Evolutionary conservation across 2,329 filamentous ascomycete species (phyloP), one percentile per base, ranked within the genome.

Genomic region (Hypoxylon sp.): DNA sequence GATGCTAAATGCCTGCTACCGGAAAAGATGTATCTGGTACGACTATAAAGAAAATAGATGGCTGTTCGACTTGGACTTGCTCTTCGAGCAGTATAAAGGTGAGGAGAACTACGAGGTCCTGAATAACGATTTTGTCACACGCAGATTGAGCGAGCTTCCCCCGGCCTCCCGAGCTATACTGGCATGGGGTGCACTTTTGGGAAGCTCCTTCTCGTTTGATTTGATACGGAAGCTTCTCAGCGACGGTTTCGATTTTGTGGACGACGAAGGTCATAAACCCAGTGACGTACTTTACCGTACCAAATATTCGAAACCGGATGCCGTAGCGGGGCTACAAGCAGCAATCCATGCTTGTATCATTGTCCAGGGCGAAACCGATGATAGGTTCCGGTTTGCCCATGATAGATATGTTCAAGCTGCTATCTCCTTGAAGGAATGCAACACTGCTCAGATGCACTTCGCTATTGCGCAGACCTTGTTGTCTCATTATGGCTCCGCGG

Each of bases 1-100:
- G 78, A 96, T 97, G 85, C 85, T 97, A 4, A 92, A 92, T 72
- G 90, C 91, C 2, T 96, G 92, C 74, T 89, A 97, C 75, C 88
- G 92, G 41, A 95, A 92, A 73, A 90, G 90, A 69, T 97, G 92
- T 75, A 91, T 97, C 51, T 97, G 89, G 86, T 97, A 97, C 76
- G 93, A 93, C 65, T 97, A 95, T 83, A 89, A 88, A 70, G 87
- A 90, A 67, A 91, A 89, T 48, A 84, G 86, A 47, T 98, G 94
- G 94, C 85, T 90, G 46, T 97, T 90, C 74, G 91, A 96, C 72
- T 80, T 97, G 10, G 93, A 97, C 76, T 88, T 86, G 67, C 87
- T 97, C 1, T 97, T 97, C 73, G 88, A 90, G 48, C 89, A 96
- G 67, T 97, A 97, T 71, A 87, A 91, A 70, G 88, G 89, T 44